Evolutionary conservation across 2,329 filamentous ascomycete genomes (phyloP).

Genomic region (Claviceps pusilla): DNA sequence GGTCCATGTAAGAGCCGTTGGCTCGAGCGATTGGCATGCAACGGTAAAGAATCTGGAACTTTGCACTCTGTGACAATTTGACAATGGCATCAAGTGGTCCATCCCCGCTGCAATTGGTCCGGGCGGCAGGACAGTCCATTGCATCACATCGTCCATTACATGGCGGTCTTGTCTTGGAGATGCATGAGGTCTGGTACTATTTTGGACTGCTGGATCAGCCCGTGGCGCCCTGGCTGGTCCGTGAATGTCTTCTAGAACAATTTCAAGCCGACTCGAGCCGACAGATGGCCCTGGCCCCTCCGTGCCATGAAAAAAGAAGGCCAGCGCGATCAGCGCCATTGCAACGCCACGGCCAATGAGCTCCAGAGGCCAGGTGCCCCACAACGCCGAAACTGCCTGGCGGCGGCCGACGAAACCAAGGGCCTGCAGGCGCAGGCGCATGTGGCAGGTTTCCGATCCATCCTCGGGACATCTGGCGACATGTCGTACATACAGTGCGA

Average conservation of each 20-base stretch:
- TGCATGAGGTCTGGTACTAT: neutral
- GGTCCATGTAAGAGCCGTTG: neutral
- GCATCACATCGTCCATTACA: too few species aligned
- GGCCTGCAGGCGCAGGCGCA: conserved; percentile 1
- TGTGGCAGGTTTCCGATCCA: conserved; percentile 16
- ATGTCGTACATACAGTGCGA: conserved; percentile 3
- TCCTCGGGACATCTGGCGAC: conserved; percentile 15
- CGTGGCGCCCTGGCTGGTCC: neutral
- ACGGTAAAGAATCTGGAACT: neutral
- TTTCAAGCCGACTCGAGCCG: neutral
- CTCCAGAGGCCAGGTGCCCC: neutral
- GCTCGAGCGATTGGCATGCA: neutral
- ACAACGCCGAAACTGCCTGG: neutral
- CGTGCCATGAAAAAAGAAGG: neutral
- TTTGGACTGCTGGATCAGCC: neutral
- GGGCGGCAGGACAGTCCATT: too few species aligned
- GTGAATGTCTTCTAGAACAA: conserved; percentile 9
- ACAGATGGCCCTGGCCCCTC: neutral
- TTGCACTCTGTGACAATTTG: neutral
- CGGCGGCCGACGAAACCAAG: neutral
- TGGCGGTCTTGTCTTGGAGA: too few species aligned
- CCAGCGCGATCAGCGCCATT: conserved; percentile 1
- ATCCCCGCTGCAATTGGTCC: too few species aligned
- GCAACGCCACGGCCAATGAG: neutral
- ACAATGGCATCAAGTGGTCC: neutral